Evolutionary conservation across 345 rosid species (phyloP), one percentile per base, ranked within the genome.

Genomic region (Acer negundo): DNA sequence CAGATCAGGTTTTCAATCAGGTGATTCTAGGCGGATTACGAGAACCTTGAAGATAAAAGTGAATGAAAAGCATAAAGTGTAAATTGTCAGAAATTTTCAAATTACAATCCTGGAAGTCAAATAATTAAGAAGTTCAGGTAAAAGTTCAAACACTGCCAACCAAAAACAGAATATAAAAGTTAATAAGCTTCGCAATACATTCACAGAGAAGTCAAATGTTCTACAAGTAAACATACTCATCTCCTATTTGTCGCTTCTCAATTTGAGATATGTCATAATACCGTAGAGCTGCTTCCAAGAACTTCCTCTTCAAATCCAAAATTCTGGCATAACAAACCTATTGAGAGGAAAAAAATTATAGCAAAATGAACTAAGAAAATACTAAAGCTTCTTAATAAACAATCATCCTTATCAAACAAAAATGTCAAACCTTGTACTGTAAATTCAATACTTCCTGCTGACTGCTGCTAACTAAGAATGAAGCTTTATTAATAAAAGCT

Each of bases 241-340:
- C 98, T 80, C 94, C 98, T 46, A 94, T 90, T 78, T 94, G 91
- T 59, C 95, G 92, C 90, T 94, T 84, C 86, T 94, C 98, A 81
- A 95, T 95, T 82, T 95, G 99, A 82, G 98, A 95, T 75, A 94
- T 94, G 84, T 89, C 89, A 69, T 95, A 95, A 78, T 95, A 92
- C 59, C 97, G 94, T 61, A 95, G 81, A 79, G 99, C 99, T 51
- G 99, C 98, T 80, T 95, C 98, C 84, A 95, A 81, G 75, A 96
- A 96, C 87, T 96, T 96, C 83, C 99, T 87, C 85, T 96, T 96
- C 75, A 95, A 86, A 84, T 95, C 98, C 91, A 94, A 87, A 87
- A 95, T 94, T 82, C 97, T 92, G 71, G 99, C 98, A 91, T 92
- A 92, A 80, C 98, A 92, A 79, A 94, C 97, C 99, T 94, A 82